Conservation (phyloP, 306 rosid species). For the Phaseolus lunatus region DNA sequence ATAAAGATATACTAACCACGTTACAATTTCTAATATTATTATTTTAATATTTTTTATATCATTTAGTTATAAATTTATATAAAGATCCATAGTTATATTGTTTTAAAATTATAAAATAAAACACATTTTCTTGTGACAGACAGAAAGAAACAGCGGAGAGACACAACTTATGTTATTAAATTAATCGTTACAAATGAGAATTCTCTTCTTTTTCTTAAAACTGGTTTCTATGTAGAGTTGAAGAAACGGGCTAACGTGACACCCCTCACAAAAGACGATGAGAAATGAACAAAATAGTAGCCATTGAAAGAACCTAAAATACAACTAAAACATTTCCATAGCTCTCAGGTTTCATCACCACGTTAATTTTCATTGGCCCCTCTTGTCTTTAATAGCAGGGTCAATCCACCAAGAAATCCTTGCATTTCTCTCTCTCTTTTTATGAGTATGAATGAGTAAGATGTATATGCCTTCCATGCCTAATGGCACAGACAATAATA, state of each 20-base stretch:
- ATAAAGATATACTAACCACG: no score
- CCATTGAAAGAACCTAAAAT: constrained; percentile 8
- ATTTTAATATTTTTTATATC: no score
- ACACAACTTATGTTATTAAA: background rate
- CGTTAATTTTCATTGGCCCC: background rate
- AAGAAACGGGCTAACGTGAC: background rate
- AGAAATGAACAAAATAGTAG: constrained; percentile 26
- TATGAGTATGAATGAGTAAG: background rate
- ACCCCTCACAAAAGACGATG: constrained; percentile 1
- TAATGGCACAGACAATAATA: background rate
- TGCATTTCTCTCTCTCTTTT: constrained; percentile 7
- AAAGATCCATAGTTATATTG: background rate
- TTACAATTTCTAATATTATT: no score
- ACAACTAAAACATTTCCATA: constrained; percentile 6
- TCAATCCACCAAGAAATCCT: constrained; percentile 21
- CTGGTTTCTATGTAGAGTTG: background rate
- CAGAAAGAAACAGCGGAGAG: background rate
- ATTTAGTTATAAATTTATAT: no score
- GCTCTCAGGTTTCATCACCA: constrained; percentile 27
- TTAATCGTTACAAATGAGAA: background rate
- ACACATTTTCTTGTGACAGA: background rate
- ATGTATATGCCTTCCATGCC: constrained; percentile 37
- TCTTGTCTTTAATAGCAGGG: constrained; percentile 7
- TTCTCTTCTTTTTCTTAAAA: background rate
- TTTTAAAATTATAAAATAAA: background rate